Evolutionary conservation across 768 basidiomycete species (phyloP), one percentile per base, ranked within the genome.

Genomic region (Pleurotus pulmonarius): DNA sequence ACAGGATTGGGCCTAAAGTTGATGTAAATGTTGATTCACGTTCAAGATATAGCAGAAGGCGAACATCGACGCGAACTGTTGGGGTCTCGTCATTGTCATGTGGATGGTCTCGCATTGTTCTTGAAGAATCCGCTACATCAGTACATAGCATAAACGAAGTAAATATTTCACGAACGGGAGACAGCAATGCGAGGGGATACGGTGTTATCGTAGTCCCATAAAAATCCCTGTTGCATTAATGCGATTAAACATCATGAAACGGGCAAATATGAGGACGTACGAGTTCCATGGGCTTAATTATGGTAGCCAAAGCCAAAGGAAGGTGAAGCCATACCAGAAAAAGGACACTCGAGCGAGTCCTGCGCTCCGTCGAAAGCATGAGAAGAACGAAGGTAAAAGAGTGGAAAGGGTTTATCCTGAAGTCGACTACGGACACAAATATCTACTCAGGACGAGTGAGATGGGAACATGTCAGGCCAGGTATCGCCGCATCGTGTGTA

Each of bases 51-150:
- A 34, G 29, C 11, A 34, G 29, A 34, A 9, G 11, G 8, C 29
- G 29, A 11, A 34, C 29, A 8, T 34, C 11, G 29, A 34, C 11
- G 29, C 29, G 29, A 34, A 34, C 9, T 34, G 29, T 11, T 8
- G 29, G 8, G 9, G 9, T 41, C 51, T 11, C 8, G 13, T 22
- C 51, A 39, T 40, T n/a, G 8, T 41, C 11, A 53, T 53, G 39
- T 43, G 51, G 9, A 53, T 9, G n/a, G 34, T 53, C 51, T 53
- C 51, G 20, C 51, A 53, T 53, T 53, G 51, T 38, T 53, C 51
- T 53, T 13, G 12, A 29, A 41, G 5, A 7, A 1, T 22, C 2
- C n/a, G 15, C 8, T 11, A 25, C 3, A 3, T 20, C 11, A 18
- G 24, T 15, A 20, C 8, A 40, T 8, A 4, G 6, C 4, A 18